A percentile compares a stretch with the other conserved stretches of the same genome.
Conservation (phyloP, 176 grass and related monocot genomes). For the Musa troglodytarum region DNA sequence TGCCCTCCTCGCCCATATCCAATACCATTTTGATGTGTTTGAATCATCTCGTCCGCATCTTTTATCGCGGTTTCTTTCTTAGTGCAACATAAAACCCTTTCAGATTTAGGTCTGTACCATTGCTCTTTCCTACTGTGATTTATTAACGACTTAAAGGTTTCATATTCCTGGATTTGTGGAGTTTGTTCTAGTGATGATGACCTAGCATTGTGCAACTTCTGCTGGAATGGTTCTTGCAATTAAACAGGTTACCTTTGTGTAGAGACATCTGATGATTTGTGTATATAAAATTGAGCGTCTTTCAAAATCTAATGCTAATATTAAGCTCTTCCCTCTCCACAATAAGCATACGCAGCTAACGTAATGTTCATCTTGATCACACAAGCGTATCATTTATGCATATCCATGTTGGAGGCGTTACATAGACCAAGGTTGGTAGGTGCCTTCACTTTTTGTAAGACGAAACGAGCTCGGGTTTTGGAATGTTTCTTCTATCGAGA, state of each 20-base stretch:
- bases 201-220: neutral
- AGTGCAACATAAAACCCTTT: neutral
- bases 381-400: too few relatives aligned
- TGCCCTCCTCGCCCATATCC: neutral
- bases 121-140: neutral
- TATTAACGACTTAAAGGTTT: neutral
- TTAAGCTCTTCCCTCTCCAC: too few relatives aligned
- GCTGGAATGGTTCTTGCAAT: neutral
- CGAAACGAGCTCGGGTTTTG: too few relatives aligned
- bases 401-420: too few relatives aligned
- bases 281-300: too few relatives aligned
- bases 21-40: neutral
- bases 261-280: too few relatives aligned
- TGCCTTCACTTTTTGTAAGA: too few relatives aligned
- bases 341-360: too few relatives aligned
- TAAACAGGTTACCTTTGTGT: neutral
- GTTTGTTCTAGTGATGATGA: neutral
- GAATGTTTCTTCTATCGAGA: too few relatives aligned
- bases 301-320: too few relatives aligned
- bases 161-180: neutral
- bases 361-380: too few relatives aligned
- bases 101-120: neutral
- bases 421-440: too few relatives aligned
- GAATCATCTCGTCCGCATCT: neutral
- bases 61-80: neutral